Base-by-base conservation (phyloP, 768 basidiomycete genomes). In the Cyclocybe aegerita region DNA sequence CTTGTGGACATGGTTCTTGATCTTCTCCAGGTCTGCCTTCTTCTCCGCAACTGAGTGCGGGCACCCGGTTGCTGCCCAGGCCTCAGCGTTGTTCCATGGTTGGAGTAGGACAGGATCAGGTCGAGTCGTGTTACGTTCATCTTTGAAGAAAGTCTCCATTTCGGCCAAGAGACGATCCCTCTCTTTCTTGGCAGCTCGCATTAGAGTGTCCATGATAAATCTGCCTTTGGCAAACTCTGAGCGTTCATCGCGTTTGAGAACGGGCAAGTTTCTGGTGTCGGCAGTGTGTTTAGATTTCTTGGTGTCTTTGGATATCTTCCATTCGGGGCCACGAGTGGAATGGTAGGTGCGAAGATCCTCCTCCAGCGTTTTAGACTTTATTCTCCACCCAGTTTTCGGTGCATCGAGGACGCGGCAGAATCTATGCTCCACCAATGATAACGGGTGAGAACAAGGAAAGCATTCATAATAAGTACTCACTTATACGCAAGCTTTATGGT, bases 321-420 rank as follows among this genome's bases (percentile, higher is more conserved):
- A 72, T 10, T 35, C 31, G 1, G 64, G 65, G 4, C 55, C 54
- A 14, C 47, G 53, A 3, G 42, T 23, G 9, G 51, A 43, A 16
- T 46, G 32, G 29, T 61, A 66, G 15, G 47, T 36, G 2, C 15
- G 37, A 3, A 17, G 49, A 39, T 64, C 58, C 12, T 58, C 58
- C 7, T 46, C 44, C n/a, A 70, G 60, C 2, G 71, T 61, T 1
- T 68, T 56, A 0, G 57, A 60, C 12, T 61, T 62, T 43, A 86
- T 69, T 1, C 66, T 68, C 35, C 74, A 70, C 0, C 86, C 86
- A 4, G 79, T 82, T 58, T 88, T 88, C 1, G 76, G 54, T 1
- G 78, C 75, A 59, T 88, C 86, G 0, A 88, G 71, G 8, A 82
- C 70, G 7, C 72, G 73, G 48, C 78, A 73, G 50, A 76, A 78